Evolutionary conservation across 306 rosid genomes (phyloP), one percentile per base, ranked within the genome.

Genomic region (Canavalia gladiata): DNA sequence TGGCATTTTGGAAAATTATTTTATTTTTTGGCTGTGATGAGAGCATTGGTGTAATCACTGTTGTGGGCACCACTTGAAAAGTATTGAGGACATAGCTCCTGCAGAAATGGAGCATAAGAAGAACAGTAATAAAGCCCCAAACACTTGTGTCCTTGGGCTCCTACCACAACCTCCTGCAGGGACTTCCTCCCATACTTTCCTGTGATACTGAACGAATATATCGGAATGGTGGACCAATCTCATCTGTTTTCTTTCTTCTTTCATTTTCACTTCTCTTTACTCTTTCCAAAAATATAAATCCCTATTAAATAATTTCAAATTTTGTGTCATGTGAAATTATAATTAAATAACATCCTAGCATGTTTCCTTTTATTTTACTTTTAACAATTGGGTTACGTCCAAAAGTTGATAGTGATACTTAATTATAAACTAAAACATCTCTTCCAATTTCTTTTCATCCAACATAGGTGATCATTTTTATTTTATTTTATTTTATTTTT

Each of bases 181-280:
- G 82, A 66, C 74, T 50, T 51, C 42, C 25, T 76, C 82, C 74
- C 57, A 78, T 31, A 43, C 81, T 60, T 77, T 35, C 8, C 42
- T 34, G n/a, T 25, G 28, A 62, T 33, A 33, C 47, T 51, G 76
- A 29, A 77, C 67, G 75, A 67, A 54, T 78, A 58, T 54, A 42
- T 56, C 8, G 43, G 51, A 69, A 58, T 11, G 69, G 63, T 69
- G 83, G 83, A 46, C 84, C 78, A 70, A 56, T 72, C 56, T 50
- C 54, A 10, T 46, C 72, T 5, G 0, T 68, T 67, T 68, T 67
- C 68, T 37, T 47, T 79, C 68, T 80, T 37, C 54, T 80, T 49
- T 79, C 72, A 2, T 57, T 69, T 69, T 79, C 62, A 79, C 11
- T 18, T 70, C 64, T 59, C 3, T 69, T 41, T 9, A 49, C 13